phyloP scores from a whole-genome alignment of 208 protist genomes.

The Phytomonas sp. region DNA sequence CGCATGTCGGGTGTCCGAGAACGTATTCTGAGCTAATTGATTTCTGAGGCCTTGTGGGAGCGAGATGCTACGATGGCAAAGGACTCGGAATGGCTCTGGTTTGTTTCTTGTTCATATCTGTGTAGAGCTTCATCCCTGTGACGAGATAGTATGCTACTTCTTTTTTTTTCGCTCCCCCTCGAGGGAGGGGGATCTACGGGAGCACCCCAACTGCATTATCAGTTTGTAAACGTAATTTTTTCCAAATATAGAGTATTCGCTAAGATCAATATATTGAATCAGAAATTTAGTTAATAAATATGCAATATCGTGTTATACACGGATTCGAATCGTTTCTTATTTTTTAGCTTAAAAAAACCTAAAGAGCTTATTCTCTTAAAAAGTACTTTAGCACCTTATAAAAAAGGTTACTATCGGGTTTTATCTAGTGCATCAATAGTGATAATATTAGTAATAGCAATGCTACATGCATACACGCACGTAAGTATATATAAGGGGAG shows the following conservation, averaged over 20 bases:
- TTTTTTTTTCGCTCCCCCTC: neutral
- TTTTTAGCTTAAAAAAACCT: neutral
- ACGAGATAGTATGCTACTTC: neutral
- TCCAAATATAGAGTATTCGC: neutral
- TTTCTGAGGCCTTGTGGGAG: neutral
- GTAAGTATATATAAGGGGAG: neutral
- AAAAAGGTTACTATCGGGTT: neutral
- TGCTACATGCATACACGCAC: neutral
- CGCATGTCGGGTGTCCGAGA: neutral
- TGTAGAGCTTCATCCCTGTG: neutral
- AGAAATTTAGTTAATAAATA: neutral
- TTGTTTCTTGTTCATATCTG: neutral
- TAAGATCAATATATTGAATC: neutral
- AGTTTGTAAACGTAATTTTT: neutral
- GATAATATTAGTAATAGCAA: neutral
- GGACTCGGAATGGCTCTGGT: neutral
- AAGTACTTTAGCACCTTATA: neutral
- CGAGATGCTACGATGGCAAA: neutral
- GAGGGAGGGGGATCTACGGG: neutral
- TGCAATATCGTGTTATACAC: neutral
- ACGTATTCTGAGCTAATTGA: neutral
- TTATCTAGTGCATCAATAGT: neutral
- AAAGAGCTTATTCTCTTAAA: constrained; percentile 1
- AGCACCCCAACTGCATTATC: neutral
- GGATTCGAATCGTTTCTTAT: neutral